phyloP scores from a whole-genome alignment of 2,329 filamentous ascomycete genomes.

The Biscogniauxia mediterranea region DNA sequence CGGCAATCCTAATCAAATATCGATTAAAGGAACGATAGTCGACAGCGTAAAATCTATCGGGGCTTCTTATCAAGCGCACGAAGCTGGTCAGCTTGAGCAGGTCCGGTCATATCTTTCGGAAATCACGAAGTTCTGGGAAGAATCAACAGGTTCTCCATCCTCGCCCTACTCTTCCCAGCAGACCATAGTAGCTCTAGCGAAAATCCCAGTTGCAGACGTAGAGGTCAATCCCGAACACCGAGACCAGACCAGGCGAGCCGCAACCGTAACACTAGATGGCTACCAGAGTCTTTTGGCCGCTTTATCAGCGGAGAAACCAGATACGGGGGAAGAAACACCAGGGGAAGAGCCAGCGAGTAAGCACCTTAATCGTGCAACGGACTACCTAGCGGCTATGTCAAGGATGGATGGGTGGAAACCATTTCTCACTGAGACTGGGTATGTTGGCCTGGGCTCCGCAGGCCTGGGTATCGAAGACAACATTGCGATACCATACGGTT shows the following conservation, averaged over 20 bases:
- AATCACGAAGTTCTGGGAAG: conserved; percentile 19
- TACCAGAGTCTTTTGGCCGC: conserved; percentile 12
- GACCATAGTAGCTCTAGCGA: conserved; percentile 18
- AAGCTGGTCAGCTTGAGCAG: neutral
- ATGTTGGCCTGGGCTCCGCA: conserved; percentile 18
- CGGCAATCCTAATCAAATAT: conserved; percentile 3
- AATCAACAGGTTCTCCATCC: conserved; percentile 14
- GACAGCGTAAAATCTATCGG: conserved; percentile 14
- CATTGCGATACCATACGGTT: conserved; percentile 20
- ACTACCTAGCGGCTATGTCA: conserved; percentile 13
- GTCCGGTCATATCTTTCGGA: conserved; percentile 13
- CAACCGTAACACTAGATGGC: conserved; percentile 10
- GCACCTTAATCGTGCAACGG: neutral
- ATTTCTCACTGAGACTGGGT: conserved; percentile 16
- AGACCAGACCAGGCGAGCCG: conserved; percentile 3
- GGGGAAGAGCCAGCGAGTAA: neutral
- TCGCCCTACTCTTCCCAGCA: conserved; percentile 22
- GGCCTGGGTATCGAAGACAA: conserved; percentile 12
- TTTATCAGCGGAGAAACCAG: neutral
- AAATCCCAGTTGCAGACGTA: conserved; percentile 18
- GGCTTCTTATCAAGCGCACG: conserved; percentile 3
- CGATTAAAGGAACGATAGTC: conserved; percentile 17
- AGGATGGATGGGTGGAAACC: conserved; percentile 16
- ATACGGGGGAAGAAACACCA: neutral
- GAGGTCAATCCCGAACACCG: conserved; percentile 5